Evolutionary conservation across 208 protist species (phyloP), one percentile per base, ranked within the genome.

Genomic region (Leishmania major): DNA sequence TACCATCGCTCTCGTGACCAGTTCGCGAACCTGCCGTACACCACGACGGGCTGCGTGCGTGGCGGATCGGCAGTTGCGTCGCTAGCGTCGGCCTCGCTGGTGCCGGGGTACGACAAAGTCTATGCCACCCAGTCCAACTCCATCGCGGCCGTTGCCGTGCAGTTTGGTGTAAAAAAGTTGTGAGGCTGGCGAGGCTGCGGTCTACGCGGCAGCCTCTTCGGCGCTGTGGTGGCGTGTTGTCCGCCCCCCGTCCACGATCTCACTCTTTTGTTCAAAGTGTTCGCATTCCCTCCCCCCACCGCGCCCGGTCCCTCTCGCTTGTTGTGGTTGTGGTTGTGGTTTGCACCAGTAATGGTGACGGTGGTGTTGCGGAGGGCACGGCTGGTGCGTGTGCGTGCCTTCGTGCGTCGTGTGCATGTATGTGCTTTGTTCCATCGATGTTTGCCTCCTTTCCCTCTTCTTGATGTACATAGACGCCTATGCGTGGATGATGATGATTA

Each of bases 1-100:
- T 95, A 92, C 79, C 81, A 95, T 79, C 87, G 85, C n/a, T 79
- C 84, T 10, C 86, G 90, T 11, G 87, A 82, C 5, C 78, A 92
- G 75, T 95, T 95, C 70, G 86, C 83, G 25, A 87, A 84, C 47
- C 77, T 95, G 64, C 79, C 81, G 37, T 87, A 88, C 77, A 95
- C 91, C 78, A 91, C 83, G 37, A 88, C 88, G 67, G 89, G 87
- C 53, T 77, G 76, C 43, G 67, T 89, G 15, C 78, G 80, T 40
- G 74, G 75, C 37, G 79, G 69, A 19, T 78, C 74, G 22, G 75
- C 87, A 28, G 88, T 93, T 17, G 69, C 85, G 31, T 89, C 88
- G 40, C 53, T 94, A 75, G 80, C 78, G 47, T 62, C 88, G 1
- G 47, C 82, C 15, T 73, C 79, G n/a, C 69, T 72, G 57, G 77